Evolutionary conservation across 352 stramenopile genomes (phyloP), one percentile per base, ranked within the genome.

Genomic region (Phytopythium cucurbitacearum): DNA sequence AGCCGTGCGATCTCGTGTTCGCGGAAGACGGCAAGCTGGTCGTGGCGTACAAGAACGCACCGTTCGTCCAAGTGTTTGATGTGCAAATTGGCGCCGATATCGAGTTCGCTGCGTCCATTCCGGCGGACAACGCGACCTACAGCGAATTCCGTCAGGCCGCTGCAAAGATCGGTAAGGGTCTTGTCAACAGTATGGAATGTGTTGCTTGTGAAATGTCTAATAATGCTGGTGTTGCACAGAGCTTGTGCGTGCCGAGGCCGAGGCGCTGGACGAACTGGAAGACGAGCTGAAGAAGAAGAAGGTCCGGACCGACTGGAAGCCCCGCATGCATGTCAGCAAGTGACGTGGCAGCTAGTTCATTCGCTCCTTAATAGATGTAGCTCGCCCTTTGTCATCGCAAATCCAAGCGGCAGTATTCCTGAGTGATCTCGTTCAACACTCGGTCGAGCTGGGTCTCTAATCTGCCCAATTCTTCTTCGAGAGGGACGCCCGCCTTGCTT

Each of bases 281-380:
- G 77, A 74, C 37, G 79, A 77, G 10, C 53, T 89, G 44, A 80
- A 86, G 62, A 93, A 93, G 77, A 93, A 93, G 59, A 93, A 91
- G 50, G 71, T 87, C 56, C 68, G 77, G 60, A 77, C 63, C 6
- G 62, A 74, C 53, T 73, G 67, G 67, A 76, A 76, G 57, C 36
- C 48, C 36, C 48, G 48, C 15, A 37, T 53, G 48, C 48, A 45
- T 16, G 48, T 28, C 21, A 2, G 1, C 21, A 28, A 28, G 21
- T 28, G 21, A 28, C 21, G 21, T 28, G 21, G 21, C 21, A 28
- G 21, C 21, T 28, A 28, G 21, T 28, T 28, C 21, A 28, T 28
- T 28, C 21, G 21, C 21, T 28, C 21, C 21, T 28, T 28, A 28
- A 28, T 28, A 28, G 21, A 28, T 28, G 21, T 28, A 28, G 21